phyloP scores from a whole-genome alignment of 2,329 filamentous ascomycete species.

The Fusarium ramigenum region DNA sequence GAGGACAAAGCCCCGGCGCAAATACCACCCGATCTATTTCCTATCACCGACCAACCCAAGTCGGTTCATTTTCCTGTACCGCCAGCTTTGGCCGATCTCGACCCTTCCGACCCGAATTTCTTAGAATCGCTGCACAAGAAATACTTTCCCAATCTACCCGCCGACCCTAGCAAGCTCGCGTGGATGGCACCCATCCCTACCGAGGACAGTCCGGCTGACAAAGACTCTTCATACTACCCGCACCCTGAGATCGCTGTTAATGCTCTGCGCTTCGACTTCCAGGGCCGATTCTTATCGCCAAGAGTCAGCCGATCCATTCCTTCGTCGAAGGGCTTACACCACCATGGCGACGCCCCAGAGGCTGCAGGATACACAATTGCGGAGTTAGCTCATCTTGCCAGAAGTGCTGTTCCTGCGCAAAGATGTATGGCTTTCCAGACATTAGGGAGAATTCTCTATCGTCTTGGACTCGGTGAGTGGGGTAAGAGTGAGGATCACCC shows the following conservation, averaged over 20 bases:
- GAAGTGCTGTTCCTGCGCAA: slow-evolving; percentile 86
- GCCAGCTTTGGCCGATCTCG: slow-evolving; percentile 72
- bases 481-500: slow-evolving; percentile 66
- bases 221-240: slow-evolving; percentile 83
- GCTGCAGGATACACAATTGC: slow-evolving; percentile 93
- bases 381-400: slow-evolving; percentile 82
- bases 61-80: slow-evolving; percentile 71
- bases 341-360: slow-evolving; percentile 91
- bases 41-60: slow-evolving; percentile 51
- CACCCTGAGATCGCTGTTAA: slow-evolving; percentile 76
- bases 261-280: slow-evolving; percentile 88
- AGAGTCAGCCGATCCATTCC: slow-evolving; percentile 78
- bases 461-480: slow-evolving; percentile 78
- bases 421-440: slow-evolving; percentile 93
- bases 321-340: slow-evolving; percentile 83
- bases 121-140: slow-evolving; percentile 85
- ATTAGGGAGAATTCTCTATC: slow-evolving; percentile 83
- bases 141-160: slow-evolving; percentile 89
- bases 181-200: slow-evolving; percentile 86
- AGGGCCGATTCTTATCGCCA: slow-evolving; percentile 81
- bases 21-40: slow-evolving; percentile 55
- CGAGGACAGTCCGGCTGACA: slow-evolving; percentile 70
- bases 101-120: slow-evolving; percentile 85
- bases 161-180: slow-evolving; percentile 84
- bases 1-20: slow-evolving; percentile 55